These are phyloP conservation scores for Nidularia sp. DNA, from an alignment of 768 basidiomycete species.

Conservation along the genomic window DNA sequence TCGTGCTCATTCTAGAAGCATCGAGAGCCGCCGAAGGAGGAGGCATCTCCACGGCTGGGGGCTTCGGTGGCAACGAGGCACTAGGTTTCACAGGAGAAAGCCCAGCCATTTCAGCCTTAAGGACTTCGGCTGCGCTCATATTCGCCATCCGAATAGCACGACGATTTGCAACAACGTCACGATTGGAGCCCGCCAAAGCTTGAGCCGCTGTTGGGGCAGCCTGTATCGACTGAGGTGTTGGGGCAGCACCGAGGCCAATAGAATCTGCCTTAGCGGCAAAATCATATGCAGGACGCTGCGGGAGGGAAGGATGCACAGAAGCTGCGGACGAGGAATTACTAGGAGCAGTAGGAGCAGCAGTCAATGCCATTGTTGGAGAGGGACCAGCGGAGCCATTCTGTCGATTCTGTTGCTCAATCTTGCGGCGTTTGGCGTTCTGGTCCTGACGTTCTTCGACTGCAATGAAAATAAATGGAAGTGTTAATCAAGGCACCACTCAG, in stretches of 20 bases:
- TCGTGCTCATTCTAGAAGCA: neutral
- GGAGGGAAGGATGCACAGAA: constrained; percentile 54
- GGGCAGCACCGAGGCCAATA: constrained; percentile 66
- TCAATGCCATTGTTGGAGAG: constrained; percentile 44
- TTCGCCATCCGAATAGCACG: constrained; percentile 93
- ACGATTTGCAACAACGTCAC: constrained; percentile 86
- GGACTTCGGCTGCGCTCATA: constrained; percentile 90
- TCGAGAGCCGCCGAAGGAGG: constrained; percentile 16
- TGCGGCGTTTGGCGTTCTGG: constrained; percentile 85
- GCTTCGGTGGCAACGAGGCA: constrained; percentile 33
- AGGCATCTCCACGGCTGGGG: constrained; percentile 16
- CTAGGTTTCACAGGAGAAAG: constrained; percentile 41
- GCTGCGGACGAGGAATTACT: constrained; percentile 22
- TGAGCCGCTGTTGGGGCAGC: constrained; percentile 60
- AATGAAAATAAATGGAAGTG: constrained; percentile 17
- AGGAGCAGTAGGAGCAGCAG: constrained; percentile 39
- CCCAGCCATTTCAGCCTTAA: constrained; percentile 85
- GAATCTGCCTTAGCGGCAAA: constrained; percentile 77
- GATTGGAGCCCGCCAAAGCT: constrained; percentile 82
- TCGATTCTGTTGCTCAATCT: constrained; percentile 47
- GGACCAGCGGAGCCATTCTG: constrained; percentile 39
- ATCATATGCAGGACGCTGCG: constrained; percentile 59
- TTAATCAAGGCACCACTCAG: constrained; percentile 17
- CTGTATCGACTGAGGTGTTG: constrained; percentile 52
- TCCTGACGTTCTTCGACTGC: constrained; percentile 93